Conservation (phyloP, 805 yeast genomes). For the Saturnispora serradocipensis region DNA sequence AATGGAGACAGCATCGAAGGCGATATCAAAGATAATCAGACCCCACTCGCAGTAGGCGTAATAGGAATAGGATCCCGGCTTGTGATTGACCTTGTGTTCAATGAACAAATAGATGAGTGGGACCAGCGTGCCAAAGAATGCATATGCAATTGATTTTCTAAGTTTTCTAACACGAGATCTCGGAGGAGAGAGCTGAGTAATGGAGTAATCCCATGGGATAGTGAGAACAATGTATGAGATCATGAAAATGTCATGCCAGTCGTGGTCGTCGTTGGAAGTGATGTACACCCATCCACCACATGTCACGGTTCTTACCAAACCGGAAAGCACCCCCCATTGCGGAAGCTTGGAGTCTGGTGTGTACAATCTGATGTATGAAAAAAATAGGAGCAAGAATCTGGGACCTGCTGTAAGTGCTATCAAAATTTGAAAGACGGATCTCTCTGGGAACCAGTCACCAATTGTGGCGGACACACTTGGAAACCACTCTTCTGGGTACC, state of each 20-base stretch:
- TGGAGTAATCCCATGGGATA: constrained; percentile 77
- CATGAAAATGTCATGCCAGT: constrained; percentile 94
- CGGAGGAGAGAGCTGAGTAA: constrained; percentile 41
- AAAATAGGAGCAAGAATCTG: constrained; percentile 55
- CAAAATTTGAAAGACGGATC: constrained; percentile 82
- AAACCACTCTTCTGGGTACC: constrained; percentile 98
- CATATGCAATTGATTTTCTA: constrained; percentile 41
- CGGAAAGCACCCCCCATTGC: constrained; percentile 42
- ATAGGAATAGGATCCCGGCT: constrained; percentile 90
- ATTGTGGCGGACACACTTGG: constrained; percentile 96
- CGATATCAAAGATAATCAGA: constrained; percentile 71
- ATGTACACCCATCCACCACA: constrained; percentile 99
- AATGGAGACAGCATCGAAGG: constrained; percentile 74
- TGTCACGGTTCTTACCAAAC: constrained; percentile 82
- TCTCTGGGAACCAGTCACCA: constrained; percentile 94
- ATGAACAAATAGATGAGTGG: constrained; percentile 86
- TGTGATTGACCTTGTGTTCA: constrained; percentile 80
- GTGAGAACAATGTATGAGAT: constrained; percentile 80
- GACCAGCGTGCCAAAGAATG: constrained; percentile 63
- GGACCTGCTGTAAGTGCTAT: constrained; percentile 95
- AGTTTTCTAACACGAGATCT: constrained; percentile 40
- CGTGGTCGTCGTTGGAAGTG: constrained; percentile 95
- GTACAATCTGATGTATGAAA: constrained; percentile 43
- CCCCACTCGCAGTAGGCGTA: constrained; percentile 96
- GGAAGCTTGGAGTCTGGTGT: constrained; percentile 30